A percentile compares a stretch with the other conserved stretches of the same genome.
Evolutionary conservation across 2,329 filamentous ascomycete genomes (phyloP).

Genomic region (Uncinocarpus reesii): DNA sequence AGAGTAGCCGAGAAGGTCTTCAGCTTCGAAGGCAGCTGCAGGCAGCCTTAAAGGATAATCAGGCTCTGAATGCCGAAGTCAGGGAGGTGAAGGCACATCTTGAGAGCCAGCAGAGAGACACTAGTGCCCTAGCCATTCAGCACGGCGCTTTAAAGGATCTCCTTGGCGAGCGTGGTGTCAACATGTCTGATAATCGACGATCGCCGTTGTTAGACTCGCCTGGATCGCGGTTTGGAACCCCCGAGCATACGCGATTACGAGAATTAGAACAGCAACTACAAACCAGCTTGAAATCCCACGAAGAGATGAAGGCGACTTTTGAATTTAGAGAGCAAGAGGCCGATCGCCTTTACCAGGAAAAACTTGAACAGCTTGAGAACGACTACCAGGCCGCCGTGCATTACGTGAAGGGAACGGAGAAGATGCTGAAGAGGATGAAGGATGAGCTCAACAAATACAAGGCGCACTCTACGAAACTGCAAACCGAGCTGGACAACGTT

Average conservation of each 20-base stretch:
- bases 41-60: conserved; percentile 68
- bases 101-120: conserved; percentile 77
- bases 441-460: conserved; percentile 93
- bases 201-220: conserved; percentile 64
- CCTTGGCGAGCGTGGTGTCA: conserved; percentile 77
- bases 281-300: conserved; percentile 64
- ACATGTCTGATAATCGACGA: conserved; percentile 57
- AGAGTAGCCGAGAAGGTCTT: conserved; percentile 86
- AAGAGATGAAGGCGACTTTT: conserved; percentile 69
- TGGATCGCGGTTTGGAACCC: conserved; percentile 62
- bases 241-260: conserved; percentile 65
- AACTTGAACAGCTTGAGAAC: conserved; percentile 84
- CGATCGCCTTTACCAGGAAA: conserved; percentile 83
- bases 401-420: conserved; percentile 96
- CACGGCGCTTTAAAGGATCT: conserved; percentile 90
- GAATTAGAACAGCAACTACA: conserved; percentile 85
- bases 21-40: conserved; percentile 84
- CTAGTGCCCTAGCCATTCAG: conserved; percentile 86
- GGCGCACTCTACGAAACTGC: conserved; percentile 69
- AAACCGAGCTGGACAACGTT: conserved; percentile 64
- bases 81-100: conserved; percentile 72
- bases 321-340: conserved; percentile 74
- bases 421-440: conserved; percentile 98
- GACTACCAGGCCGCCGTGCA: conserved; percentile 97
- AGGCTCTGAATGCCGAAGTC: conserved; percentile 69